Percentiles rank a stretch among this genome's conserved stretches.
These are phyloP conservation scores for Moesziomyces sp. DNA, from an alignment of 1,284 basidiomycete genomes.

Conservation along the genomic window DNA sequence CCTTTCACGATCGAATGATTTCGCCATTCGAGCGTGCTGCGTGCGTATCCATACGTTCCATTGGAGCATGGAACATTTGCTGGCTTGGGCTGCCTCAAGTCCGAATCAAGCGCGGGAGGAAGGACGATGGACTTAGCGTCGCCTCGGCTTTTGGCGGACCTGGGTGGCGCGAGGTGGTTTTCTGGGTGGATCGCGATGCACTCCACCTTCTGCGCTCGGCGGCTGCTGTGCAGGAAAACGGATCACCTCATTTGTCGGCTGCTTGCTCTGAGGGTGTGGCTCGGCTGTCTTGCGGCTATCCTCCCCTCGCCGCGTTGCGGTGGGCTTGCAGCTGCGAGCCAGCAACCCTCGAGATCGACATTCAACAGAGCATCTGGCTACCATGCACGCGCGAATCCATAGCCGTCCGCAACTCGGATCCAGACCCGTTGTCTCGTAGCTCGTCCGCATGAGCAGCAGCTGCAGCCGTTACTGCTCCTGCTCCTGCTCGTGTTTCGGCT, in stretches of 20 bases:
- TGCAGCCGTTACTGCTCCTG: background rate
- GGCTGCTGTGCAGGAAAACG: background rate
- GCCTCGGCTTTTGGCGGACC: constrained; percentile 22
- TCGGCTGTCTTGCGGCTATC: background rate
- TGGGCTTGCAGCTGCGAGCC: background rate
- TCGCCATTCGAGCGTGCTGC: too few relatives aligned
- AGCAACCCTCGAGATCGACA: background rate
- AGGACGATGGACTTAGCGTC: background rate
- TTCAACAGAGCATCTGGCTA: background rate
- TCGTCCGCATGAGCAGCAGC: background rate
- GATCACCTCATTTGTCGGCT: background rate
- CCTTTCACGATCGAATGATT: too few relatives aligned
- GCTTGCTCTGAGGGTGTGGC: background rate
- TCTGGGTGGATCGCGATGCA: constrained; percentile 13
- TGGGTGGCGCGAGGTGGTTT: constrained; percentile 7
- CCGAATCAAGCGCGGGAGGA: background rate
- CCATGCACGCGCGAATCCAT: constrained; percentile 1
- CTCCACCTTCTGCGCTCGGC: background rate
- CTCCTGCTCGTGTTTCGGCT: background rate
- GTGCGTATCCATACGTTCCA: too few relatives aligned
- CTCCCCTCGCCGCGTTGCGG: background rate
- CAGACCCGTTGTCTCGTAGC: background rate
- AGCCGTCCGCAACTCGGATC: constrained; percentile 1
- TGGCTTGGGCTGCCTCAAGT: too few relatives aligned
- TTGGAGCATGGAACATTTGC: too few relatives aligned